Percentiles rank a stretch among this genome's conserved stretches.
These are phyloP conservation scores for Paecilomyces niveus DNA, from an alignment of 2,329 filamentous ascomycete species.

Conservation along the genomic window DNA sequence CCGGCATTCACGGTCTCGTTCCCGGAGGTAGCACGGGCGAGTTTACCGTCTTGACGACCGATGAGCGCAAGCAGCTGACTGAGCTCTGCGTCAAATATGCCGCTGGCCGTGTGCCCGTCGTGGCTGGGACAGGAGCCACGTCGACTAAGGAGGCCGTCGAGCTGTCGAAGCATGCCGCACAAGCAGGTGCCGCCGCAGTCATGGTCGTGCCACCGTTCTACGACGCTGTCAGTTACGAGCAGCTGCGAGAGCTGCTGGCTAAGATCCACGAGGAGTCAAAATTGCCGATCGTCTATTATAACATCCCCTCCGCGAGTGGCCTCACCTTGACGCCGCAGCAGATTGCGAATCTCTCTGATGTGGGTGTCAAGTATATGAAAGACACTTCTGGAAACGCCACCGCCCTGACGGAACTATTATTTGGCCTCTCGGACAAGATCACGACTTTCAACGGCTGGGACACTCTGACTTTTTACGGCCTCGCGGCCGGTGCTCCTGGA, in stretches of 20 bases:
- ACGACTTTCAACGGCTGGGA: constrained; percentile 50
- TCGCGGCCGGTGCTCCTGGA: constrained; percentile 44
- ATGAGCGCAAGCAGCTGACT: constrained; percentile 42
- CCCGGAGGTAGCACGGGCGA: constrained; percentile 47
- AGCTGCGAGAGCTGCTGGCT: constrained; percentile 33
- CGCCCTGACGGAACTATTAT: constrained; percentile 44
- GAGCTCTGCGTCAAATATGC: constrained; percentile 4
- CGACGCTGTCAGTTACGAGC: constrained; percentile 35
- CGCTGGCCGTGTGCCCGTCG: not conserved
- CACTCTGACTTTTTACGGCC: constrained; percentile 47
- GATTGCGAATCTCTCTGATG: constrained; percentile 37
- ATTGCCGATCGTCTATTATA: constrained; percentile 46
- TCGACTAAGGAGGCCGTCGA: constrained; percentile 37
- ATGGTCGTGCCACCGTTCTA: constrained; percentile 49
- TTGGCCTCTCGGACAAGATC: constrained; percentile 34
- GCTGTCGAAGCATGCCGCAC: constrained; percentile 32
- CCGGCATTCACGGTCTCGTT: constrained; percentile 45
- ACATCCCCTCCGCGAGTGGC: constrained; percentile 44
- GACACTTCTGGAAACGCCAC: constrained; percentile 48
- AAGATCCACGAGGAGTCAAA: constrained; percentile 36
- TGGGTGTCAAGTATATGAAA: constrained; percentile 46
- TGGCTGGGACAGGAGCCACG: constrained; percentile 29
- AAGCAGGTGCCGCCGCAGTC: constrained; percentile 34
- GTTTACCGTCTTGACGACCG: constrained; percentile 38
- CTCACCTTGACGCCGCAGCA: constrained; percentile 35